Evolutionary conservation across 768 basidiomycete species (phyloP).

Genomic region (Phaeotremella fagi): DNA sequence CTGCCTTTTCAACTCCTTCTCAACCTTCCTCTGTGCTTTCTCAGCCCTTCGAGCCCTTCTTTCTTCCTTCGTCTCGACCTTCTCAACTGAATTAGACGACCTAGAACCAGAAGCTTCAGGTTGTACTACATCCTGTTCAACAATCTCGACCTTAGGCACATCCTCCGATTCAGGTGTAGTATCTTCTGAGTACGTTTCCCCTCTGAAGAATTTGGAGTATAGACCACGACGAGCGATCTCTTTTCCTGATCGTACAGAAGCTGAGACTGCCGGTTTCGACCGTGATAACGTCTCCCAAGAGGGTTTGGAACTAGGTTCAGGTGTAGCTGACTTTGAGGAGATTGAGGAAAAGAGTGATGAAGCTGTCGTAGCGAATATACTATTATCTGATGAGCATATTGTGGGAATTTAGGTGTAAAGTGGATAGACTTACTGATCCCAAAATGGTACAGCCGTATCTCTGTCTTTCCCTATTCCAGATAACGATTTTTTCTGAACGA

Average conservation of each 20-base stretch:
- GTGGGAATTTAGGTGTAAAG: not conserved
- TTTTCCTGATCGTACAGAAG: constrained; percentile 57
- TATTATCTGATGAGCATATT: constrained; percentile 39
- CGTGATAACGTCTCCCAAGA: constrained; percentile 51
- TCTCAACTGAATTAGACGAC: not conserved
- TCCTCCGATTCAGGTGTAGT: constrained; percentile 47
- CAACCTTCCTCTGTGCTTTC: constrained; percentile 4
- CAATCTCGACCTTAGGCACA: constrained; percentile 53
- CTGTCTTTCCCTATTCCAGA: constrained; percentile 84
- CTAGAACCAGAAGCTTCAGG: not conserved
- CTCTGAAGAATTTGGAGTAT: constrained; percentile 77
- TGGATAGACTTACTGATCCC: constrained; percentile 76
- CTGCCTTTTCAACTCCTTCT: not conserved
- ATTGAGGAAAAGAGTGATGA: constrained; percentile 65
- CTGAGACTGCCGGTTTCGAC: constrained; percentile 42
- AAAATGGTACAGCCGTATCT: constrained; percentile 94
- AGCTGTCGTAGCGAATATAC: constrained; percentile 75
- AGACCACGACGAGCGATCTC: constrained; percentile 70
- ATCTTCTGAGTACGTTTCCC: constrained; percentile 40
- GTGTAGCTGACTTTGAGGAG: constrained; percentile 41
- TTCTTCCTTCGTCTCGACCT: constrained; percentile 13
- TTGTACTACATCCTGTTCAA: not conserved
- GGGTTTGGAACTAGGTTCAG: constrained; percentile 45
- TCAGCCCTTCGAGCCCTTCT: not conserved
- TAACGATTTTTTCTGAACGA: constrained; percentile 79